Conservation (phyloP, 2,329 filamentous ascomycete species). For the Aspergillus fijiensis region DNA sequence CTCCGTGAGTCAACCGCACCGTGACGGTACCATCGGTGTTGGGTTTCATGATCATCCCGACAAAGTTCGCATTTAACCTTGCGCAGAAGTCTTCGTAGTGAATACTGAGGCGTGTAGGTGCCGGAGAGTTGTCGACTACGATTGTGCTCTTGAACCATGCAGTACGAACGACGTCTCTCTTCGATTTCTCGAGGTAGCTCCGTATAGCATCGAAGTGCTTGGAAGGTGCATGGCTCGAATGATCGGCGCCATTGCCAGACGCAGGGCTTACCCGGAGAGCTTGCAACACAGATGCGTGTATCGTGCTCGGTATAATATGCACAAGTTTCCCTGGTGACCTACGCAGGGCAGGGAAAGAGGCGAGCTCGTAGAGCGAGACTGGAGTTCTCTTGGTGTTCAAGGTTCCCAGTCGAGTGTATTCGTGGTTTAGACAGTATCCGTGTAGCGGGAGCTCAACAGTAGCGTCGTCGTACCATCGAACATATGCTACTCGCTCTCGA, state of each 20-base stretch:
- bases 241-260: slow-evolving; percentile 11
- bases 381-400: slow-evolving; percentile 47
- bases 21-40: slow-evolving; percentile 54
- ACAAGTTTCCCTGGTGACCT: slow-evolving; percentile 55
- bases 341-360: slow-evolving; percentile 50
- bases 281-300: slow-evolving; percentile 17
- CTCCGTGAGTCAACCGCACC: slow-evolving; percentile 54
- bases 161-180: slow-evolving; percentile 14
- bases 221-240: slow-evolving; percentile 17
- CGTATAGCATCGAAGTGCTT: slow-evolving; percentile 12
- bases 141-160: slow-evolving; percentile 25
- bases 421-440: slow-evolving; percentile 40
- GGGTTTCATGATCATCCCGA: slow-evolving; percentile 58
- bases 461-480: slow-evolving; percentile 54
- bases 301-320: slow-evolving; percentile 41
- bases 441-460: slow-evolving; percentile 37
- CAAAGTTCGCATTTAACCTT: slow-evolving; percentile 44
- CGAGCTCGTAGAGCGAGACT: slow-evolving; percentile 60
- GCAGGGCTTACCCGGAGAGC: background rate
- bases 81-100: slow-evolving; percentile 15
- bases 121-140: slow-evolving; percentile 15
- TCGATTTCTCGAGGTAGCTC: slow-evolving; percentile 21
- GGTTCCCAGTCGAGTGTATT: slow-evolving; percentile 43
- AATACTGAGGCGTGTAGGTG: slow-evolving; percentile 20
- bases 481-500: slow-evolving; percentile 55